phyloP scores from a whole-genome alignment of 2,329 filamentous ascomycete species.

The Achaetomium macrosporum region DNA sequence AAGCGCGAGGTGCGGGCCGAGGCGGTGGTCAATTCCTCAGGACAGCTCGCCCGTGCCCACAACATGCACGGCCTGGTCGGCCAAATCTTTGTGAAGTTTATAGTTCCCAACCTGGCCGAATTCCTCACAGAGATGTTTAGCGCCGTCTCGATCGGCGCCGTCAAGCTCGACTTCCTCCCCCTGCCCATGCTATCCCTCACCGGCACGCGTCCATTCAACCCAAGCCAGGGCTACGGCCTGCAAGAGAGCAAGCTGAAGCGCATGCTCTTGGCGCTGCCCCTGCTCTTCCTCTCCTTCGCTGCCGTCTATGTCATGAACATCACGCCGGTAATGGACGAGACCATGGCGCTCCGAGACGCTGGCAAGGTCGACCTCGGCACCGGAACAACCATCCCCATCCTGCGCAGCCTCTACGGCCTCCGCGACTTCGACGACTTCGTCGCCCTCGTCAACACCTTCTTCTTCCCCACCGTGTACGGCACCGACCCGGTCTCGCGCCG shows the following conservation, averaged over 20 bases:
- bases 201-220: conserved; percentile 18
- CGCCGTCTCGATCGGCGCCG: conserved; percentile 10
- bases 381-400: conserved; percentile 2
- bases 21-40: conserved; percentile 4
- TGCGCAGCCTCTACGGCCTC: conserved; percentile 13
- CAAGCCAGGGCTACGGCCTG: conserved; percentile 9
- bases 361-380: not conserved
- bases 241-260: conserved; percentile 18
- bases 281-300: conserved; percentile 3
- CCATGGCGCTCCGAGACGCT: not conserved
- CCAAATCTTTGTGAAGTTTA: conserved; percentile 1
- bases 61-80: conserved; percentile 7
- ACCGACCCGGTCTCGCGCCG: conserved; percentile 2
- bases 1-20: conserved; percentile 6
- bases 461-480: conserved; percentile 16
- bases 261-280: conserved; percentile 9
- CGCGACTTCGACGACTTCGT: conserved; percentile 14
- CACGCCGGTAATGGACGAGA: not conserved
- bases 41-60: not conserved
- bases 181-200: conserved; percentile 15
- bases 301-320: conserved; percentile 13
- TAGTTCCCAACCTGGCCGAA: conserved; percentile 11
- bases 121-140: conserved; percentile 6
- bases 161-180: conserved; percentile 17
- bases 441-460: conserved; percentile 14